Evolutionary conservation across 257 asterid genomes (phyloP), one percentile per base, ranked within the genome.

Genomic region (Anisodus acutangulus): DNA sequence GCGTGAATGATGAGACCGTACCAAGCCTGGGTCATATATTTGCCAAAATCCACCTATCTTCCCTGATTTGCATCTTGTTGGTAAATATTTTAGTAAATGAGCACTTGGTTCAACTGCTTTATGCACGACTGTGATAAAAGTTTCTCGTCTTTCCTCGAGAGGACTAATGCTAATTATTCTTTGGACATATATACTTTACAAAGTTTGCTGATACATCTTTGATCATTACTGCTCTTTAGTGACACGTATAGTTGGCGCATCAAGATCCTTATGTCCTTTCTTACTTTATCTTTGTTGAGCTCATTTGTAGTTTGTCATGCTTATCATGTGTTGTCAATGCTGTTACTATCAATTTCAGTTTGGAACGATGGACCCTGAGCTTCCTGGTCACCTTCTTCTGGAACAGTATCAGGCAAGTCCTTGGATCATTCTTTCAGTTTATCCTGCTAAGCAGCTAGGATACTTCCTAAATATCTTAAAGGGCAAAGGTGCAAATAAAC

Each of bases 341-440:
- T 78, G 22, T 78, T 78, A 31, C 82, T 78, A 53, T 67, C 26
- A 35, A 39, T 82, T 39, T 81, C 91, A 97, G 98, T 97, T 95
- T 91, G 97, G 90, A 90, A 93, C 91, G 83, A 85, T 89, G n/a
- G 99, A 97, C 88, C 98, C 98, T 60, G 99, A 97, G 89, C 96
- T 95, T 82, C 97, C 98, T 19, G 98, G 93, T 84, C 98, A 91
- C 92, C 94, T 93, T 84, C 97, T 97, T 86, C 92, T 97, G 87
- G 98, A 97, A 85, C 99, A 95, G 87, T 95, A 95, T 91, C 98
- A 97, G 98, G 99, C 93, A 81, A 81, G 35, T 59, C 59, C 62
- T 81, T 63, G 78, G 59, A 63, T 81, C 60, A 59, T 81, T 78
- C 49, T 26, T 53, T 51, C 41, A 53, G 82, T 78, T 78, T 78